Evolutionary conservation across 164 flowering plant species (phyloP), one percentile per base, ranked within the genome.

Genomic region (Brasenia schreberi): DNA sequence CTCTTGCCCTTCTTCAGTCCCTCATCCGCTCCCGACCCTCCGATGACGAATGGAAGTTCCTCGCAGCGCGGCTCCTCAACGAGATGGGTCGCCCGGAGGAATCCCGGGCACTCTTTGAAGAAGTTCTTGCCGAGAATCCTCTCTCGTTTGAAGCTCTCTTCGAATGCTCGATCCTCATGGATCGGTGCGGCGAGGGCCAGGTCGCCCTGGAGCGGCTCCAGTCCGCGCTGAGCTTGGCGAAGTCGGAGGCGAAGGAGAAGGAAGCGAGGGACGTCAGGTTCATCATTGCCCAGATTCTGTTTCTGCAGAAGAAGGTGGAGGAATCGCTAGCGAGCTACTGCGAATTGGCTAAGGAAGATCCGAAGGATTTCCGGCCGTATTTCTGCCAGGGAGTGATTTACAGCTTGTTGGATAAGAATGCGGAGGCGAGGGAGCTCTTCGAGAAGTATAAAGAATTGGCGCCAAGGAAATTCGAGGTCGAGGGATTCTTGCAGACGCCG

Each of bases 281-380:
- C 66, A 84, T 92, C 6, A 84, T 88, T 73, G 98, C 98, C 11
- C 98, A 92, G 75, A 73, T 89, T 18, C 76, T 75, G 80, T 92
- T 79, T 66, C 75, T 92, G 80, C 96, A 85, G 79, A 88, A 83
- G 84, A 78, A 86, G 53, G 81, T 85, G 16, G 96, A 89, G 4
- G 96, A 79, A 64, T 89, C 97, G 0, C 73, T 91, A 82, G 74
- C 62, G 73, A 79, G 78, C 45, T 92, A 89, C 61, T 77, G 82
- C 7, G 84, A 85, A 60, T 67, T 92, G 64, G 75, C 71, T 0
- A 78, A 66, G 39, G 96, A 92, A 75, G 96, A 92, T 66, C 95
- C 98, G 0, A 76, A 61, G 6, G 98, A 92, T 73, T 86, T 75
- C 72, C 68, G 96, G 77, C 92, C 96, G 0, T 84, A 83, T 63